Evolutionary conservation across 306 rosid genomes (phyloP).

Genomic region (Lagenaria siceraria): DNA sequence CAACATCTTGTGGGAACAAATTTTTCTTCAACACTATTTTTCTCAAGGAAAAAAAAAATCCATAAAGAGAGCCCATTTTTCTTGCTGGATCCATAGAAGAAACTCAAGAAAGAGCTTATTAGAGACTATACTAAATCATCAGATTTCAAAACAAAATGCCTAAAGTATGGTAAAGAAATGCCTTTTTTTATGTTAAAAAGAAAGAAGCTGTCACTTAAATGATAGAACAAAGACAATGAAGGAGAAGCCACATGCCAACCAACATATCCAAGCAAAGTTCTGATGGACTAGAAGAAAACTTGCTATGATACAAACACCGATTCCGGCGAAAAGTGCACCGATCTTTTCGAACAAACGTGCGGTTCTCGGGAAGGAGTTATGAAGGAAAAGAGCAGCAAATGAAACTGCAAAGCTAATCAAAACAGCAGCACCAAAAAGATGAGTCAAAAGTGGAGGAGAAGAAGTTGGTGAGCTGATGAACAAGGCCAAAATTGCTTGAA

Average conservation of each 20-base stretch:
- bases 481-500: neutral
- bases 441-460: neutral
- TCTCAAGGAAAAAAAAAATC: neutral
- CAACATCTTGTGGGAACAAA: too few relatives aligned
- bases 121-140: too few relatives aligned
- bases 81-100: neutral
- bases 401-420: neutral
- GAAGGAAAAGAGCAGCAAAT: neutral
- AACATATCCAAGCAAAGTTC: neutral
- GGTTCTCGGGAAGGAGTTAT: neutral
- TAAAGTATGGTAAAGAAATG: too few relatives aligned
- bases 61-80: neutral
- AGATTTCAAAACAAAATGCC: too few relatives aligned
- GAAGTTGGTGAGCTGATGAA: neutral
- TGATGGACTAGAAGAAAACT: neutral
- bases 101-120: too few relatives aligned
- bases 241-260: neutral
- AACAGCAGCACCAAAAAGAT: neutral
- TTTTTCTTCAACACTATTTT: too few relatives aligned
- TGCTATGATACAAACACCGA: neutral
- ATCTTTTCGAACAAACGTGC: neutral
- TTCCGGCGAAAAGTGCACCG: neutral
- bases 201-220: neutral
- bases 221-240: neutral
- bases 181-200: neutral